Evolutionary conservation across 495 filamentous ascomycete species (phyloP), one percentile per base, ranked within the genome.

Genomic region (Penicillium coffeae): DNA sequence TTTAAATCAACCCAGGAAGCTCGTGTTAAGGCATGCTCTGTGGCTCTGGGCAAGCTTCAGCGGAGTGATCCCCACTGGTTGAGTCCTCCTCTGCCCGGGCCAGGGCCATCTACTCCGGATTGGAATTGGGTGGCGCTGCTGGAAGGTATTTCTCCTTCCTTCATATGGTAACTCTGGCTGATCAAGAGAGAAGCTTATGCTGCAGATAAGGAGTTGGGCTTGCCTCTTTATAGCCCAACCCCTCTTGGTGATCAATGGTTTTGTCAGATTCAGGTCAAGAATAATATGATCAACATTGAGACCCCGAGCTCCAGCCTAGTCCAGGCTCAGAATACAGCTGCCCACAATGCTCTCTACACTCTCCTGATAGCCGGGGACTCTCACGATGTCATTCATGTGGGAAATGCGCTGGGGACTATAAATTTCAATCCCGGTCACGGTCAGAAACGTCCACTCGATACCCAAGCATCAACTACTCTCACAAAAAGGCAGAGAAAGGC

Each of bases 101-200:
- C 32, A 12, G 52, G 58, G 3, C 19, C 54, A 1, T 47, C 51
- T 8, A 35, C 32, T 18, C 27, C 50, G 20, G 48, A 38, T 1
- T 68, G 65, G 68, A 33, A 61, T 13, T 74, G 69, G 69, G 25
- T 43, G 3, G 34, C 45, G 15, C 15, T 71, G 20, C 50, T 72
- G 1, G 22, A 59, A 15, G 62, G 70, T 68, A 45, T n/a, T n/a
- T n/a, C n/a, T n/a, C n/a, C n/a, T n/a, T n/a, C n/a, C n/a, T n/a
- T n/a, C n/a, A n/a, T n/a, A n/a, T n/a, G n/a, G n/a, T n/a, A n/a
- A n/a, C n/a, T n/a, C n/a, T n/a, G n/a, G 18, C 18, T 47, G 10
- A 37, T 49, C 22, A 22, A 16, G 16, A n/a, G 7, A 13, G 9
- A 25, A 71, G 65, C 57, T 0, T 66, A 58, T 30, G 68, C 64